Base-by-base conservation (phyloP, 139 green algal genomes). In the Chlorella vulgaris region DNA sequence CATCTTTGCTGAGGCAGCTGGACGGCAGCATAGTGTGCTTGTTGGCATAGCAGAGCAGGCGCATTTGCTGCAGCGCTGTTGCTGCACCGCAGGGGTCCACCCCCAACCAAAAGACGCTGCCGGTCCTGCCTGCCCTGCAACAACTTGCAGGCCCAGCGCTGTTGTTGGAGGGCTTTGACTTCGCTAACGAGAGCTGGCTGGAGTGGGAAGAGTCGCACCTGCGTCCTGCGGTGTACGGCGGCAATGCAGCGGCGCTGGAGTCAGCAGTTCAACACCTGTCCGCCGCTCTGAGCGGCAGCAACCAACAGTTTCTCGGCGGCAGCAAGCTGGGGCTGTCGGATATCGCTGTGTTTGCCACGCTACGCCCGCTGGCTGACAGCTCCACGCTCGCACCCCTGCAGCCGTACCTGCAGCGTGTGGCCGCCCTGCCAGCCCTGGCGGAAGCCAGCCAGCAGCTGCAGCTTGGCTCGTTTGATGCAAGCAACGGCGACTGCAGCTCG, bases 121-220 rank as follows among this genome's bases (percentile, higher is more conserved):
- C n/a, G n/a, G 6, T 38, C 39, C 40, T 33, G 69, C 39, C 69
- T 8, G 31, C 28, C 5, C 74, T 21, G 13, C n/a, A 29, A 40
- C 40, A 6, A 24, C 33, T 18, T 38, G 39, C 40, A 63, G 50
- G 61, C 47, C n/a, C n/a, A n/a, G 31, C 24, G 4, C 35, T 53
- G 53, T 53, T 79, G 58, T 31, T 60, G 33, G 51, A 50, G 10
- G 33, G 62, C 35, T 38, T 80, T 13, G 69, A 84, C 61, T 63
- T 87, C 28, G 19, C 24, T 29, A 29, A n/a, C 10, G 78, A 90
- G 28, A 62, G 79, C 18, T 94, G 91, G 91, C 40, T 94, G 28
- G 88, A 94, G 36, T 94, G 86, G 86, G 88, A 94, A 61, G 91
- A 89, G 29, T 40, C 18, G 4, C 36, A 78, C 0, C 84, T 95